Evolutionary conservation across 2,329 filamentous ascomycete genomes (phyloP).

Genomic region (Stagonosporopsis cucurbitacearum): DNA sequence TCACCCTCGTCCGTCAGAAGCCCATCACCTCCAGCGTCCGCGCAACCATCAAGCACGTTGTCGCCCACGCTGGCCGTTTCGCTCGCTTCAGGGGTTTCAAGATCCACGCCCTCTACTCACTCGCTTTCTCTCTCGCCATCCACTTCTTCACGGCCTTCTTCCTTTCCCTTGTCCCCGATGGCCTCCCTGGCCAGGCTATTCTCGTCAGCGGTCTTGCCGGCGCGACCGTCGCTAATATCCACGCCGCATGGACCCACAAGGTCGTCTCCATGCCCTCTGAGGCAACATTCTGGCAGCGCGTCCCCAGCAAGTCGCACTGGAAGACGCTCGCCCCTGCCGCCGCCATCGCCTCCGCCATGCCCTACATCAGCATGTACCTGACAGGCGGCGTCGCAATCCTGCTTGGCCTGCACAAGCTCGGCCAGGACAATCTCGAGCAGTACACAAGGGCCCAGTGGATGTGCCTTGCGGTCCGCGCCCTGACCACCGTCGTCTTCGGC

Average conservation of each 20-base stretch:
- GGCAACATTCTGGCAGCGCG: conserved; percentile 67
- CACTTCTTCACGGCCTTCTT: conserved; percentile 40
- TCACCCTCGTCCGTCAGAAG: conserved; percentile 57
- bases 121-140: conserved; percentile 38
- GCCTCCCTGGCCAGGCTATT: conserved; percentile 55
- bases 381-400: conserved; percentile 53
- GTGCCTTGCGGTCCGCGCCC: conserved; percentile 51
- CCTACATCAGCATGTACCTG: conserved; percentile 61
- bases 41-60: conserved; percentile 66
- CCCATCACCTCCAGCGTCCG: conserved; percentile 69
- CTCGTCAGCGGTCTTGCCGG: conserved; percentile 64
- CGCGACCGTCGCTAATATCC: conserved; percentile 70
- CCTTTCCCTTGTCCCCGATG: conserved; percentile 54
- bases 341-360: conserved; percentile 65
- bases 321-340: conserved; percentile 73
- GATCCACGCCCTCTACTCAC: conserved; percentile 52
- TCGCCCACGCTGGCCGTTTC: conserved; percentile 66
- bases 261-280: conserved; percentile 75
- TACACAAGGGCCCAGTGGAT: conserved; percentile 43
- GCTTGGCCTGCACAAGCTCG: conserved; percentile 46
- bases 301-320: conserved; percentile 71
- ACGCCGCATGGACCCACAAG: conserved; percentile 83
- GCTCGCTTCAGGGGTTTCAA: conserved; percentile 73
- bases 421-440: conserved; percentile 41
- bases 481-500: conserved; percentile 47